Base-by-base conservation (phyloP, 169 alveolate genomes). In the Cryptosporidium ubiquitum region DNA sequence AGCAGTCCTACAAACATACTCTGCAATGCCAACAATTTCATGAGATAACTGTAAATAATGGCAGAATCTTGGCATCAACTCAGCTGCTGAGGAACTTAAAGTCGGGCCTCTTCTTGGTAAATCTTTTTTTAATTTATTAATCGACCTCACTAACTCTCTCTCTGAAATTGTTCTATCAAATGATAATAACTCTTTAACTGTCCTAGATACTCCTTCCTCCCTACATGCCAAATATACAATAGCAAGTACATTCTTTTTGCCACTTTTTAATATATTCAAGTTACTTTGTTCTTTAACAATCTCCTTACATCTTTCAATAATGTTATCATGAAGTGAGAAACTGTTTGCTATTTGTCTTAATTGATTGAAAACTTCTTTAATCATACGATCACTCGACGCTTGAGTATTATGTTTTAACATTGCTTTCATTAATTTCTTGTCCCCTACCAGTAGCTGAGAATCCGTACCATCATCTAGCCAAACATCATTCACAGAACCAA, bases 381-480 rank as follows among this genome's bases (percentile, higher is more conserved):
- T 93, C 42, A 84, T 74, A 23, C 94, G 84, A 71, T 95, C 98
- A 12, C 94, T 58, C 0, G 91, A 86, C 1, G 69, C 79, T 60
- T 64, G 64, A 33, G 84, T 37, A 31, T 71, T 40, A 23, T 85
- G 92, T 16, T 37, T 70, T 16, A 71, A 40, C 84, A 85, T 75
- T 12, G 91, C 57, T 51, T 79, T 68, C 86, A 84, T 75, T 20
- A 68, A 40, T 33, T 68, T 84, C 29, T 58, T 68, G 51, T 70
- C 84, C 14, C 98, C 96, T 4, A 95, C 96, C 4, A 94, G 93
- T 37, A 95, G 84, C 69, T 95, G 93, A 37, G 97, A 95, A 79
- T 79, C 89, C n/a, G 98, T 95, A 35, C 95, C 93, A 55, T 84
- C 95, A 61, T 95, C 97, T 35, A 95, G 84, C 98, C 98, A 95